These are phyloP conservation scores for Komagataella phaffii DNA, from an alignment of 805 yeast species.

Conservation along the genomic window DNA sequence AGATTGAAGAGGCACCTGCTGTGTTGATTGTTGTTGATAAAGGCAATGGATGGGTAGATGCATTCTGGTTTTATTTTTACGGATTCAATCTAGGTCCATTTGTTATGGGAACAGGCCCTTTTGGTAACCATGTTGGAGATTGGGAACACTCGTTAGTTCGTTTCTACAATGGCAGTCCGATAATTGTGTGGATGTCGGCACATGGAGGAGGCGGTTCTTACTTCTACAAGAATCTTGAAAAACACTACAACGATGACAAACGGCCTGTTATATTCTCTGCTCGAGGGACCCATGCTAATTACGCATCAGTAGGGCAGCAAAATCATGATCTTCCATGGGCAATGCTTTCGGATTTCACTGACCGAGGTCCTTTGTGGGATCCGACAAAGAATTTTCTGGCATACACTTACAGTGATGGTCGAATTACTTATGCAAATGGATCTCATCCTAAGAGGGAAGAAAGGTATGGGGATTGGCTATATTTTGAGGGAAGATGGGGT, in stretches of 20 bases:
- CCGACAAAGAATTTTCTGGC: conserved; percentile 74
- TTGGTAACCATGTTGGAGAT: conserved; percentile 94
- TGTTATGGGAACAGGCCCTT: conserved; percentile 96
- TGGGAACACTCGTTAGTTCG: conserved; percentile 94
- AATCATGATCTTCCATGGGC: conserved; percentile 92
- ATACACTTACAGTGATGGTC: conserved; percentile 60
- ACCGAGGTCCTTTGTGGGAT: conserved; percentile 92
- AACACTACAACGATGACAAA: conserved; percentile 25
- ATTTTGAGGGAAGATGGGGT: conserved; percentile 83
- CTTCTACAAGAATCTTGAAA: conserved; percentile 63
- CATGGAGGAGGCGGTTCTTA: conserved; percentile 97
- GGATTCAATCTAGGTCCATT: conserved; percentile 91
- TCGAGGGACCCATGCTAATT: conserved; percentile 94
- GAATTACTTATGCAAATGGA: conserved; percentile 31
- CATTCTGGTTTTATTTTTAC: conserved; percentile 93
- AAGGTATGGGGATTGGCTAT: conserved; percentile 63
- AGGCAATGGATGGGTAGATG: conserved; percentile 90
- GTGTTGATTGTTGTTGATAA: conserved; percentile 75
- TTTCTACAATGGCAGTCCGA: conserved; percentile 68
- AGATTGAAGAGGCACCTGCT: conserved; percentile 66
- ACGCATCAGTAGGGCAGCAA: conserved; percentile 92
- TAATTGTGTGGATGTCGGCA: conserved; percentile 90
- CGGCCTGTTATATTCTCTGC: conserved; percentile 82
- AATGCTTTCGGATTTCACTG: conserved; percentile 85
- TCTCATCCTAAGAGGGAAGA: conserved; percentile 38